A percentile compares a stretch with the other conserved stretches of the same genome.
phyloP scores from a whole-genome alignment of 257 asterid species.

The Leonotis leonurus region DNA sequence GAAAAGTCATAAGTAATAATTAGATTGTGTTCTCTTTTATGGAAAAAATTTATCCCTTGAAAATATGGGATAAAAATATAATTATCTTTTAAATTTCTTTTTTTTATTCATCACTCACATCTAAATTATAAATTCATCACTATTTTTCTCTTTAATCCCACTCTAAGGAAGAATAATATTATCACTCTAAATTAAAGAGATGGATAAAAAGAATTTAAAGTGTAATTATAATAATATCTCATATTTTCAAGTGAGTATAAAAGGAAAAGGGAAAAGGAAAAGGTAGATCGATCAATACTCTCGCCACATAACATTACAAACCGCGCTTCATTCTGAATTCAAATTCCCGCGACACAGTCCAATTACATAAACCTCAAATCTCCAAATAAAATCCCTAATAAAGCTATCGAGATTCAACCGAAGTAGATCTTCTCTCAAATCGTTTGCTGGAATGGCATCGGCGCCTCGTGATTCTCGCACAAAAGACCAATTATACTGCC shows the following conservation, averaged over 20 bases:
- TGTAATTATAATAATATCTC: too few relatives aligned
- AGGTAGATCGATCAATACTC: not conserved
- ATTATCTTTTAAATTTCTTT: too few relatives aligned
- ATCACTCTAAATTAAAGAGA: too few relatives aligned
- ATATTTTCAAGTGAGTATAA: too few relatives aligned
- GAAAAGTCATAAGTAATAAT: not conserved
- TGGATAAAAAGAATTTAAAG: too few relatives aligned
- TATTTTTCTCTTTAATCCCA: too few relatives aligned
- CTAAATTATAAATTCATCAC: too few relatives aligned
- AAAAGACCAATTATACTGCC: constrained; percentile 35
- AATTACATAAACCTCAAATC: not conserved
- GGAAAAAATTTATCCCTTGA: too few relatives aligned
- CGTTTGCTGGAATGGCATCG: constrained; percentile 27
- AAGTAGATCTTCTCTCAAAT: not conserved
- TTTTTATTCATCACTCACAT: too few relatives aligned
- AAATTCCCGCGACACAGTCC: constrained; percentile 26
- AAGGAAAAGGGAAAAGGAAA: not conserved
- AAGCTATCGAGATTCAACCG: not conserved
- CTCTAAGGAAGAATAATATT: too few relatives aligned
- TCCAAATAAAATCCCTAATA: constrained; percentile 18
- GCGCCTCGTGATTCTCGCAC: constrained; percentile 31
- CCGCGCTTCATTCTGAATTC: constrained; percentile 29
- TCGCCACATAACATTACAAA: not conserved
- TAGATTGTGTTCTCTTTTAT: too few relatives aligned
- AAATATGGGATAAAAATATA: too few relatives aligned